phyloP scores from a whole-genome alignment of 2,329 filamentous ascomycete genomes.

The Aspergillus fumigatus region DNA sequence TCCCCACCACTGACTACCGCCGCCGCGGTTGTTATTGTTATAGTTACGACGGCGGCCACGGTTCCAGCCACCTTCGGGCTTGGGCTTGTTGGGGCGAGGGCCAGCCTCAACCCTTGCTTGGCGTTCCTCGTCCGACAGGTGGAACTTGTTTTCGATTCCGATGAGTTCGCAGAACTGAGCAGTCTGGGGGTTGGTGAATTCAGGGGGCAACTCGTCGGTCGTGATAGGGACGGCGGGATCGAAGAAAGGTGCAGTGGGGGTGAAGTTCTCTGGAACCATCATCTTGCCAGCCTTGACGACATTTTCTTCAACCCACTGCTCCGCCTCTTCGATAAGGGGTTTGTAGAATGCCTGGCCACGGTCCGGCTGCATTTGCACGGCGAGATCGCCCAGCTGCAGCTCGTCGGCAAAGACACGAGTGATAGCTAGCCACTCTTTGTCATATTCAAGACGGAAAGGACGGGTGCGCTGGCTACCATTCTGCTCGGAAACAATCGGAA shows the following conservation, averaged over 20 bases:
- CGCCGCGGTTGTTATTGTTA: neutral
- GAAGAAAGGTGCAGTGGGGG: slow-evolving; percentile 68
- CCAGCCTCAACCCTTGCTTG: slow-evolving; percentile 54
- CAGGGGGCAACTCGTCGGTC: slow-evolving; percentile 61
- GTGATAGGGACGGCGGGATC: slow-evolving; percentile 53
- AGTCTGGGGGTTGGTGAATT: slow-evolving; percentile 87
- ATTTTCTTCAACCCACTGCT: slow-evolving; percentile 76
- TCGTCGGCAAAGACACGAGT: slow-evolving; percentile 71
- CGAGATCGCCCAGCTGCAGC: slow-evolving; percentile 59
- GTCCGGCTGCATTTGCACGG: slow-evolving; percentile 53
- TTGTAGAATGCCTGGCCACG: slow-evolving; percentile 65
- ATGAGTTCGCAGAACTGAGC: slow-evolving; percentile 73
- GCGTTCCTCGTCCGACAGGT: slow-evolving; percentile 68
- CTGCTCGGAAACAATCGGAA: slow-evolving; percentile 47
- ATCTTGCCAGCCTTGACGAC: slow-evolving; percentile 61
- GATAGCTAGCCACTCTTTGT: slow-evolving; percentile 93
- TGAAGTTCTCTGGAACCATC: slow-evolving; percentile 72
- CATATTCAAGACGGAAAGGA: slow-evolving; percentile 68
- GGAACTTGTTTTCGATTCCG: slow-evolving; percentile 70
- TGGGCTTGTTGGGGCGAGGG: slow-evolving; percentile 42
- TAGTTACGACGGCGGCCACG: slow-evolving; percentile 14
- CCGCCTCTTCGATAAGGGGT: slow-evolving; percentile 63
- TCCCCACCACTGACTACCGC: neutral
- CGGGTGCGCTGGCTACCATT: slow-evolving; percentile 22
- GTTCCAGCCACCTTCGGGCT: slow-evolving; percentile 16